Base-by-base conservation (phyloP, 2,329 filamentous ascomycete species). In the Fusarium odoratissimum region DNA sequence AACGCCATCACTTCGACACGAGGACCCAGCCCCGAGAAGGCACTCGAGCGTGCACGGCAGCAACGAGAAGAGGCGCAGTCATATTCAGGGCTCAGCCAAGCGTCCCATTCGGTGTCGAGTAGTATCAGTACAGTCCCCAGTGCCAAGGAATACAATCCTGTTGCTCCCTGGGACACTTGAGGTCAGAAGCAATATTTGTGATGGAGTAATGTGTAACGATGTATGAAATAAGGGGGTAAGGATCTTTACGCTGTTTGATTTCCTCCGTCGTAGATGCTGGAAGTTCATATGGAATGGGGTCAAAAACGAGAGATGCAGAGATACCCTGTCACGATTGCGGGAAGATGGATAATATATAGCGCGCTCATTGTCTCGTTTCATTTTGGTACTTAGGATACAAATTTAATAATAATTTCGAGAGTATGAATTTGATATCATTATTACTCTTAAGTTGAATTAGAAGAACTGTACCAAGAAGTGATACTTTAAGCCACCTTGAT, bases 21-120 rank as follows among this genome's bases (percentile, higher is more conserved):
- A 21, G 84, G 86, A 5, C 82, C 83, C n/a, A 82, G 82, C 23
- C 84, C 86, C 6, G 86, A 88, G 76, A 83, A 86, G 59, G 77
- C 83, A 19, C 75, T 81, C 17, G 79, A 77, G 64, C 82, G 80
- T 69, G 80, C 79, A 66, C 77, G 76, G 5, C 79, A 77, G 48
- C 77, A 82, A 69, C 80, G 78, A 55, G 76, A 80, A 60, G 71
- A 70, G 38, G 70, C 75, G 40, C 77, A 76, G 35, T 78, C 81
- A 16, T 78, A 77, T 40, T 72, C 71, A 25, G 72, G 69, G 6
- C 69, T 75, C 33, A 76, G 76, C 31, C 76, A 77, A 16, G 69
- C 64, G 10, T 76, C 77, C 5, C 75, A 77, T n/a, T 83, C 81
- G 9, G 72, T 81, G 45, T 81, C 82, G 13, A 82, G 81, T 60